These are phyloP conservation scores for Blumeria graminis DNA, from an alignment of 2,329 filamentous ascomycete genomes.

Conservation along the genomic window DNA sequence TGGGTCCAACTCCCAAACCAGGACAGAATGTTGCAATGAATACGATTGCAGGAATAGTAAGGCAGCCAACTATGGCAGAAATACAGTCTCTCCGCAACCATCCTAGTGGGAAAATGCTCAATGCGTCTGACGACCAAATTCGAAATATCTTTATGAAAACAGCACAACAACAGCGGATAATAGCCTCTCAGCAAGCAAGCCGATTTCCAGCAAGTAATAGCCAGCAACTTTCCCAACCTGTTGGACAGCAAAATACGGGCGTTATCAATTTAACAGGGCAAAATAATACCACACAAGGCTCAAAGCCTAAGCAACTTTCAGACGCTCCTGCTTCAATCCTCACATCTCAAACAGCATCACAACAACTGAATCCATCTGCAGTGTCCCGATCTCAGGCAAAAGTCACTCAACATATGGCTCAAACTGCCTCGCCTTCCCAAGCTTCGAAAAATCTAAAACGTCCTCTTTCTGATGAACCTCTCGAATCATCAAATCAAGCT, in stretches of 20 bases:
- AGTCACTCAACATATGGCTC: conserved; percentile 6
- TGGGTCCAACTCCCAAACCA: conserved; percentile 9
- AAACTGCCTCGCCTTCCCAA: conserved; percentile 13
- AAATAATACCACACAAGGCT: conserved; percentile 2
- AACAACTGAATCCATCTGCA: conserved; percentile 1
- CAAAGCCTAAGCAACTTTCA: conserved; percentile 6
- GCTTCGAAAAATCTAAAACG: conserved; percentile 19
- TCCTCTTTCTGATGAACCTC: conserved; percentile 20
- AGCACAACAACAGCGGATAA: conserved; percentile 4
- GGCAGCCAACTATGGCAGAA: conserved; percentile 11
- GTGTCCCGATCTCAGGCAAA: conserved; percentile 5
- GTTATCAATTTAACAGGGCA: conserved; percentile 3
- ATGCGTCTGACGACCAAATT: conserved; percentile 13
- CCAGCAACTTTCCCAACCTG: neutral
- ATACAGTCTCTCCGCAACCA: conserved; percentile 11
- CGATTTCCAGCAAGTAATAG: neutral
- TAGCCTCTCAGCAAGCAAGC: conserved; percentile 4
- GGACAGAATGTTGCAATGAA: neutral
- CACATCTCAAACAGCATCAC: neutral
- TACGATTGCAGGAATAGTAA: conserved; percentile 4
- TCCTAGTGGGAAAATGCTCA: conserved; percentile 10
- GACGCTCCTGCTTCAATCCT: neutral
- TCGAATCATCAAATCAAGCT: conserved; percentile 14
- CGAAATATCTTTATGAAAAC: conserved; percentile 10
- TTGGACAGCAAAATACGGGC: neutral